phyloP scores from a whole-genome alignment of 2,329 filamentous ascomycete species.

The Fusarium odoratissimum region DNA sequence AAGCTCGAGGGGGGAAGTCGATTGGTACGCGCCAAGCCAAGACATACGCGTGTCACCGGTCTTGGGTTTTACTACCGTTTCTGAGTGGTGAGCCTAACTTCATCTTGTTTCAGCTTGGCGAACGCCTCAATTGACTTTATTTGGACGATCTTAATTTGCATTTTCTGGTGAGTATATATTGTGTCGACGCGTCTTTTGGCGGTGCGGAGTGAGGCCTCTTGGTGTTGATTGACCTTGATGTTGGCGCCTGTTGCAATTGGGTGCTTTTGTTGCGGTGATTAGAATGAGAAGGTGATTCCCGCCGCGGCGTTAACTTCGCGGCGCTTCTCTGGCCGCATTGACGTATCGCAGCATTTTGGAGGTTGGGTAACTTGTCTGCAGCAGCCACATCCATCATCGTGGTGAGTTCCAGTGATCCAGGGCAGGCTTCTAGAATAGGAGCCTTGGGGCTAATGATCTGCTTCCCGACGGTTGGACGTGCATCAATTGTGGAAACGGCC shows the following conservation, averaged over 20 bases:
- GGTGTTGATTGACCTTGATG: not conserved
- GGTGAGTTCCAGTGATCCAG: not conserved
- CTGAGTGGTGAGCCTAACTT: not conserved
- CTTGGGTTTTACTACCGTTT: conserved; percentile 16
- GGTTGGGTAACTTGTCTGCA: not conserved
- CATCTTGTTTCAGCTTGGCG: conserved; percentile 18
- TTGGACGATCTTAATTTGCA: not conserved
- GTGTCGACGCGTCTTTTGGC: not conserved
- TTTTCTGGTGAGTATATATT: not conserved
- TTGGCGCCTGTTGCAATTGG: not conserved
- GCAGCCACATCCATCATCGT: not conserved
- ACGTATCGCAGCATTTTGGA: not conserved
- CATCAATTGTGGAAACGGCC: not conserved
- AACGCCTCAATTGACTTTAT: not conserved
- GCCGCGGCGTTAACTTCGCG: not conserved
- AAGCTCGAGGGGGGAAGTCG: not conserved
- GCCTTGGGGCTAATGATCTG: not conserved
- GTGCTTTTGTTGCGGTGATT: not conserved
- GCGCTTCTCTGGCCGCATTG: not conserved
- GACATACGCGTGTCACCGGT: conserved; percentile 20
- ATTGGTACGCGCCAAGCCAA: conserved; percentile 9
- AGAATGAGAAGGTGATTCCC: not conserved
- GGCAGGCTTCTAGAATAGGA: not conserved
- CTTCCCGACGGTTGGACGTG: not conserved
- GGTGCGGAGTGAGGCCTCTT: not conserved